Percentiles rank a stretch among this genome's conserved stretches.
These are phyloP conservation scores for Cyanodermella asteris DNA, from an alignment of 2,329 filamentous ascomycete species.

Conservation along the genomic window DNA sequence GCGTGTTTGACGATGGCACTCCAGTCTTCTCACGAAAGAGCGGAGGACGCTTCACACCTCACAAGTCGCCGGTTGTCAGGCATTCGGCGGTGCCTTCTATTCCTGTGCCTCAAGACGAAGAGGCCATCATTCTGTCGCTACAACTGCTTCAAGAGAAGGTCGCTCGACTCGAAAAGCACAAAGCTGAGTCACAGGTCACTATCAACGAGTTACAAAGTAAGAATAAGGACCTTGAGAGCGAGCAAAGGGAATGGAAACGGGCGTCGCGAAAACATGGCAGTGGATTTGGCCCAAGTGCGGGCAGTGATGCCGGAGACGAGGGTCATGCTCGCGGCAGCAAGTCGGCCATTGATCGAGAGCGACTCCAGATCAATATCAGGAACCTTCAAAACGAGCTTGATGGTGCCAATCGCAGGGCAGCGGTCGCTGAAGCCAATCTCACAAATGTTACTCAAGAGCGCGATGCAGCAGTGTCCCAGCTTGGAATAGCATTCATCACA, in stretches of 20 bases:
- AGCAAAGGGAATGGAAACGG: conserved; percentile 19
- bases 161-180: conserved; percentile 31
- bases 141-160: conserved; percentile 36
- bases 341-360: conserved; percentile 16
- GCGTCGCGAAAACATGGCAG: conserved; percentile 24
- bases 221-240: conserved; percentile 27
- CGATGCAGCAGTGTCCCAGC: conserved; percentile 34
- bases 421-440: conserved; percentile 30
- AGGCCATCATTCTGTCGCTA: conserved; percentile 38
- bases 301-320: conserved; percentile 24
- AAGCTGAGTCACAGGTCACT: conserved; percentile 26
- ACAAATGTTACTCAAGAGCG: conserved; percentile 33
- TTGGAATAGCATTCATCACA: conserved; percentile 33
- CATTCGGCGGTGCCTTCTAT: conserved; percentile 24
- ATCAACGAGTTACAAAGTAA: conserved; percentile 30
- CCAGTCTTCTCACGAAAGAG: conserved; percentile 33
- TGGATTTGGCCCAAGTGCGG: conserved; percentile 17
- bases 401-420: conserved; percentile 30
- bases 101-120: conserved; percentile 38
- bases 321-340: conserved; percentile 12
- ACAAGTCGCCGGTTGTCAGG: conserved; percentile 14
- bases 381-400: conserved; percentile 33
- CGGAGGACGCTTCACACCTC: too few relatives aligned
- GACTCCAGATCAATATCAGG: conserved; percentile 2
- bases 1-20: conserved; percentile 34